A percentile compares a stretch with the other conserved stretches of the same genome.
Conservation (phyloP, 345 rosid genomes). For the Atalantia buxifolia region DNA sequence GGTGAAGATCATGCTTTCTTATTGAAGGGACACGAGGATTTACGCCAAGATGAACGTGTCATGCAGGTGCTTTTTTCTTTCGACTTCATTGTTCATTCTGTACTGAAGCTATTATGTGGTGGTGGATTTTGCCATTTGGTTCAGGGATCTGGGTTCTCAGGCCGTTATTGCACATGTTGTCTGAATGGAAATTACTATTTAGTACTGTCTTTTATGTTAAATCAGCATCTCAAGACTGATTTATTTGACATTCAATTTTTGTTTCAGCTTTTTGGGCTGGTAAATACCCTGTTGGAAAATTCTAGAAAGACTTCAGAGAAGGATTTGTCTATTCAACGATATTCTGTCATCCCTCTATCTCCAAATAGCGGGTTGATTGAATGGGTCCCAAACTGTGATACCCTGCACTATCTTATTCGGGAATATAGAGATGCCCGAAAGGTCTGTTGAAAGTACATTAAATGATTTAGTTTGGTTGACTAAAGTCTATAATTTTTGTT, state of each 20-base stretch:
- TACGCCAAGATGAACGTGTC: constrained; percentile 99
- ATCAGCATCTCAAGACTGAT: neutral
- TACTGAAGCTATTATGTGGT: constrained; percentile 8
- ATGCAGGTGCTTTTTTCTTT: constrained; percentile 74
- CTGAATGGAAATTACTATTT: constrained; percentile 2
- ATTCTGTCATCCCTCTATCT: constrained; percentile 88
- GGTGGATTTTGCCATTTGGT: neutral
- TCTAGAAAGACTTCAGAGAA: constrained; percentile 87
- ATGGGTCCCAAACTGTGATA: constrained; percentile 98
- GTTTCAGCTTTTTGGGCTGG: constrained; percentile 92
- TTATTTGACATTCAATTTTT: constrained; percentile 5
- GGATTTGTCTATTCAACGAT: constrained; percentile 85
- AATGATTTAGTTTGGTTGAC: constrained; percentile 6
- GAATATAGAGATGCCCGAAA: constrained; percentile 95
- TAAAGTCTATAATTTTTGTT: neutral
- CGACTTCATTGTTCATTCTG: constrained; percentile 4
- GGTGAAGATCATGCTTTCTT: constrained; percentile 91
- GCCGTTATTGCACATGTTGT: neutral
- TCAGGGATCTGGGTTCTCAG: neutral
- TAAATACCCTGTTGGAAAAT: constrained; percentile 85
- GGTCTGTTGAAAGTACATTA: constrained; percentile 41
- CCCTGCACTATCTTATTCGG: constrained; percentile 86
- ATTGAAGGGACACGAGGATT: constrained; percentile 97
- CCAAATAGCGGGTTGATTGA: constrained; percentile 94
- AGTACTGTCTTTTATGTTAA: neutral